These are phyloP conservation scores for Amoeboaphelidium protococcarum DNA, from an alignment of 371 early-diverging fungal species.

Conservation along the genomic window DNA sequence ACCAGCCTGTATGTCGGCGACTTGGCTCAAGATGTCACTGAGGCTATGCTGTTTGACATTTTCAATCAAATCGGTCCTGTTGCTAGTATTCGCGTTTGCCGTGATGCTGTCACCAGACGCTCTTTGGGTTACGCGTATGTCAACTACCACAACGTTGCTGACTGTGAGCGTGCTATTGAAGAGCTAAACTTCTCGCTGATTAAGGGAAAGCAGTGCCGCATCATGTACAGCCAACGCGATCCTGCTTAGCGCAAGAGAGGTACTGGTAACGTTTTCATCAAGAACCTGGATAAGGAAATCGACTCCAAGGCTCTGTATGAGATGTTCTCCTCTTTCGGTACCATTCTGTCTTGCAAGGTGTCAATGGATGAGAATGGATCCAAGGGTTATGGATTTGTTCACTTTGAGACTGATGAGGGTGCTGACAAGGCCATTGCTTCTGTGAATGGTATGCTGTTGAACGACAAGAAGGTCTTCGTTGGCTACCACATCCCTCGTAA, in stretches of 20 bases:
- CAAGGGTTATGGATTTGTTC: conserved; percentile 96
- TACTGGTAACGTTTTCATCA: conserved; percentile 96
- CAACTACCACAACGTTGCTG: conserved; percentile 1
- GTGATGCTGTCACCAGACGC: conserved; percentile 2
- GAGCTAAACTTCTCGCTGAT: conserved; percentile 77
- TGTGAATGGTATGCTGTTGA: conserved; percentile 95
- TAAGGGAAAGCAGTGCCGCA: conserved; percentile 81
- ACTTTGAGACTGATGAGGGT: conserved; percentile 85
- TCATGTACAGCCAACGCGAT: conserved; percentile 98
- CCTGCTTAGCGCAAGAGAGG: conserved; percentile 79
- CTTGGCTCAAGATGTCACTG: background rate
- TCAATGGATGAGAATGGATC: conserved; percentile 63
- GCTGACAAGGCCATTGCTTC: conserved; percentile 89
- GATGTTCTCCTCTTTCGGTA: conserved; percentile 95
- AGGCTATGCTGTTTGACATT: conserved; percentile 1
- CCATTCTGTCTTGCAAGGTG: conserved; percentile 96
- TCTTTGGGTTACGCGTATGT: conserved; percentile 4
- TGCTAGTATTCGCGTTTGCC: conserved; percentile 2
- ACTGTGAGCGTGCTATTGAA: conserved; percentile 48
- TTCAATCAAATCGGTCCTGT: conserved; percentile 1
- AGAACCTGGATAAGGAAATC: conserved; percentile 47
- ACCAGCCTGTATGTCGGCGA: background rate
- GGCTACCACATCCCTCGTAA: conserved; percentile 73
- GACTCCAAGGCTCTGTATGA: conserved; percentile 72
- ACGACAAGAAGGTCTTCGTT: conserved; percentile 81